Evolutionary conservation across 345 rosid species (phyloP).

Genomic region (Viola odorata): DNA sequence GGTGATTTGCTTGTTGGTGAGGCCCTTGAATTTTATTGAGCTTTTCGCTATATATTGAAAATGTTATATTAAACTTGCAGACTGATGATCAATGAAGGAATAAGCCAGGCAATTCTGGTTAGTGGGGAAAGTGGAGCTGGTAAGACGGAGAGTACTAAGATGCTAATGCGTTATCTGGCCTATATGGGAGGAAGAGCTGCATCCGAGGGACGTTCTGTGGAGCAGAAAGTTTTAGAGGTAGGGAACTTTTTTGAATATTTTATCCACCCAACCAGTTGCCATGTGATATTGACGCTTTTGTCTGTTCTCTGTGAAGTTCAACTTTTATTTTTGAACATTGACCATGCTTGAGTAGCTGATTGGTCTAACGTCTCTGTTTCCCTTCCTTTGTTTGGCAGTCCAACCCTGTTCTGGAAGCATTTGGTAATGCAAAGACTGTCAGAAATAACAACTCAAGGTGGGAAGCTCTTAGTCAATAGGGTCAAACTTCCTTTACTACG

Average conservation of each 20-base stretch:
- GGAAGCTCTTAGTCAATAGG: constrained; percentile 8
- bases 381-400: constrained; percentile 51
- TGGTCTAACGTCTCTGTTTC: not conserved
- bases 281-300: constrained; percentile 9
- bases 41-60: not conserved
- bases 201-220: constrained; percentile 82
- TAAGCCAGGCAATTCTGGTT: constrained; percentile 90
- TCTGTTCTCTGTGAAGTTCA: constrained; percentile 1
- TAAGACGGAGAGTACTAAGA: constrained; percentile 96
- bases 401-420: constrained; percentile 99
- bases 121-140: constrained; percentile 99
- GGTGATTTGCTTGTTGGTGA: constrained; percentile 36
- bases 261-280: constrained; percentile 8
- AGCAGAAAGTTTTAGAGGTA: constrained; percentile 97
- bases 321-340: constrained; percentile 1
- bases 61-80: constrained; percentile 34
- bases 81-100: constrained; percentile 73
- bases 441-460: constrained; percentile 97
- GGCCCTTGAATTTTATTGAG: no score
- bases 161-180: constrained; percentile 95
- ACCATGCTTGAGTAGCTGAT: constrained; percentile 3
- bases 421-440: constrained; percentile 97
- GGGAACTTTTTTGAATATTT: constrained; percentile 5
- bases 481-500: constrained; percentile 6
- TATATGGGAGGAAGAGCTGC: constrained; percentile 96